Evolutionary conservation across 306 rosid species (phyloP).

Genomic region (Acacia confusa): DNA sequence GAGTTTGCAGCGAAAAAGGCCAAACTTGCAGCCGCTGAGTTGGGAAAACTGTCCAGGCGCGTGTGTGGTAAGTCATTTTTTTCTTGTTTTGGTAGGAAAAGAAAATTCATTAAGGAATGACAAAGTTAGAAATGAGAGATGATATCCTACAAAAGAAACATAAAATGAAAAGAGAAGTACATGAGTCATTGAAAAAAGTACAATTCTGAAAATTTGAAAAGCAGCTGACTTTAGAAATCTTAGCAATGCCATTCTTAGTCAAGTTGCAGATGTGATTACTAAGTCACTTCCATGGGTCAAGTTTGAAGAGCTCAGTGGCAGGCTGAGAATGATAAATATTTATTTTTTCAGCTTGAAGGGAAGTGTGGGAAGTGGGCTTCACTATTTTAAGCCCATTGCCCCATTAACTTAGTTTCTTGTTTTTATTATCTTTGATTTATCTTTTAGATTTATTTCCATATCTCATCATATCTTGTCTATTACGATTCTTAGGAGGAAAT

Average conservation of each 20-base stretch:
- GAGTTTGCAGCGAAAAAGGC: conserved; percentile 93
- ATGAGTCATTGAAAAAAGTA: neutral
- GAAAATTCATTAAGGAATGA: neutral
- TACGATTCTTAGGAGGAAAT: neutral
- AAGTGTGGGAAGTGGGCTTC: neutral
- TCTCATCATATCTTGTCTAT: neutral
- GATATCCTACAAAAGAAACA: neutral
- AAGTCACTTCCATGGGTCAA: neutral
- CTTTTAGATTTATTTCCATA: neutral
- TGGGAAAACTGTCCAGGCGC: conserved; percentile 76
- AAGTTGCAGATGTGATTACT: neutral
- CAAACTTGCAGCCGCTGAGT: conserved; percentile 95
- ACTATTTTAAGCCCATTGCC: neutral
- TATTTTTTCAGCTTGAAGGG: neutral
- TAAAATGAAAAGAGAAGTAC: neutral
- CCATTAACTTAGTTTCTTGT: neutral
- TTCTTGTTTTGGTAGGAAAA: neutral
- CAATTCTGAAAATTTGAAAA: neutral
- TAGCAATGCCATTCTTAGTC: neutral
- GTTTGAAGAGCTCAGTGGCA: neutral
- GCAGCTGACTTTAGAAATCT: neutral
- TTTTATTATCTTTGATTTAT: neutral
- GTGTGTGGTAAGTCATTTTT: conserved; percentile 68
- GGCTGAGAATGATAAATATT: neutral
- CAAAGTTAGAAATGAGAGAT: neutral